Base-by-base conservation (phyloP, 805 yeast species). In the Candida insectalens region DNA sequence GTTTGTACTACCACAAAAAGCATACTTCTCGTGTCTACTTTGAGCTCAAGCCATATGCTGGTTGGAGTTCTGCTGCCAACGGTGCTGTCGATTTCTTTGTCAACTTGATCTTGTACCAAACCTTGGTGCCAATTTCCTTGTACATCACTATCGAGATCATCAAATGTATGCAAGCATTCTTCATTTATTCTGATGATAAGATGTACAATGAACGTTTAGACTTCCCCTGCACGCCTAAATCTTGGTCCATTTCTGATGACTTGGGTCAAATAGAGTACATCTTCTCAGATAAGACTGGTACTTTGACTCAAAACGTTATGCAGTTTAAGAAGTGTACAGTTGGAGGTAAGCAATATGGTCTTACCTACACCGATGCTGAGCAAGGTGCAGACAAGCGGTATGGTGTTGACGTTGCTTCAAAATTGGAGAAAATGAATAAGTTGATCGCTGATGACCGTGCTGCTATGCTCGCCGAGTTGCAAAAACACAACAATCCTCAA, bases 221-320 rank as follows among this genome's bases (percentile, higher is more conserved):
- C 54, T 78, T 72, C 48, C 87, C 89, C 0, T 80, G 89, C 53
- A 68, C 76, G 2, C 89, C 94, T 3, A 80, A 81, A 46, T 71
- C 88, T 1, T 82, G 94, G 94, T 76, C 76, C 41, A 77, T 82
- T 29, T 77, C 87, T 5, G 94, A 82, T 56, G 94, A 82, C 53
- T 64, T 82, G 42, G 94, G 94, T 14, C 94, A 82, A 52, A 77
- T 82, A 39, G 92, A 82, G 53, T 82, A 79, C 50, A 69, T 82
- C 27, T 82, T 82, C 55, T 76, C 85, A 51, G 94, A 82, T 60
- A 82, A 82, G 54, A 82, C 94, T 0, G 94, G 94, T 25, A 82
- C 94, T 0, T 62, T 82, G 46, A 82, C 94, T 5, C 89, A 82
- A 55, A 82, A 82, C 47, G 74, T 79, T 18, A 82, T 82, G 94